These are phyloP conservation scores for Prunella vulgaris DNA, from an alignment of 257 asterid species.

Conservation along the genomic window DNA sequence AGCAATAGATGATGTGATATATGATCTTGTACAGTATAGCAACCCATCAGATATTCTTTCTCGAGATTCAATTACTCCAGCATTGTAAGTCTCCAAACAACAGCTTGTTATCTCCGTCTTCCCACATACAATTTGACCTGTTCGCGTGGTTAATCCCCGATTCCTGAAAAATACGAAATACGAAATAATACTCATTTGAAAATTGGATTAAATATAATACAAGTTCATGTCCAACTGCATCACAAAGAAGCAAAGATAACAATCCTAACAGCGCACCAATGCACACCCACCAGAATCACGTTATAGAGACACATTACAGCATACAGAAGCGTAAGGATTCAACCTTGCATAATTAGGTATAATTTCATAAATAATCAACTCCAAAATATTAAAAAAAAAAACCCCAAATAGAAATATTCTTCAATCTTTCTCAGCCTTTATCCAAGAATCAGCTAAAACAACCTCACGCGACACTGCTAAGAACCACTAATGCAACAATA, in stretches of 20 bases:
- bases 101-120: constrained; percentile 32
- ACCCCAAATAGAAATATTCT: not conserved
- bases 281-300: not conserved
- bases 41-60: constrained; percentile 25
- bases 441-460: not conserved
- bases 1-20: constrained; percentile 21
- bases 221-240: not conserved
- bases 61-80: constrained; percentile 26
- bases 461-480: not conserved
- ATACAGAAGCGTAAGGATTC: not conserved
- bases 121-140: constrained; percentile 29
- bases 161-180: constrained; percentile 37
- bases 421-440: not conserved
- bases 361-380: not conserved
- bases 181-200: not conserved
- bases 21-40: constrained; percentile 31
- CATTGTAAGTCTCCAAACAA: constrained; percentile 22
- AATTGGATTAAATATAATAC: not conserved
- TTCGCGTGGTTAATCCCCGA: constrained; percentile 31
- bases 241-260: not conserved
- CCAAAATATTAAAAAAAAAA: too few species aligned
- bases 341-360: not conserved
- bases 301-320: not conserved
- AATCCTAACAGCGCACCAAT: not conserved
- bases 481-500: not conserved